Percentiles rank a stretch among this genome's conserved stretches.
Evolutionary conservation across 2,329 filamentous ascomycete species (phyloP).

Genomic region (Beauveria pseudobassiana): DNA sequence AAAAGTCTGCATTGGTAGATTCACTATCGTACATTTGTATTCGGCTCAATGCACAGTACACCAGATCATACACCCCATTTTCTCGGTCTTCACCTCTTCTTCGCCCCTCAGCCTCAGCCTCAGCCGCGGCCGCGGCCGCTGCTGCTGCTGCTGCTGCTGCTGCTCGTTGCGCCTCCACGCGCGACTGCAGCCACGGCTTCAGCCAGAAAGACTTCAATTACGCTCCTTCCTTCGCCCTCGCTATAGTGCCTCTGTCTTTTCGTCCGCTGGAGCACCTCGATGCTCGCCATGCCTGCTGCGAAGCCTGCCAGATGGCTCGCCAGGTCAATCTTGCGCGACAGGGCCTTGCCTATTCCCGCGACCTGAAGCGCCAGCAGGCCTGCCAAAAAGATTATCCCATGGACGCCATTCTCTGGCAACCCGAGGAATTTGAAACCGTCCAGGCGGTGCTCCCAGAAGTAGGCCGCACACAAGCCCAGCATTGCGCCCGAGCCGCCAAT

Average conservation of each 20-base stretch:
- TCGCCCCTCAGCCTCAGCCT: background rate
- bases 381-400: constrained; percentile 47
- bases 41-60: background rate
- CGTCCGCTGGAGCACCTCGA: constrained; percentile 24
- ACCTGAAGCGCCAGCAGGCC: constrained; percentile 43
- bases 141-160: background rate
- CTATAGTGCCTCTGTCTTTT: constrained; percentile 1
- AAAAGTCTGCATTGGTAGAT: too few species aligned
- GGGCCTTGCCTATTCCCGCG: constrained; percentile 36
- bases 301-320: constrained; percentile 48
- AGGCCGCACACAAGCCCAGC: constrained; percentile 53
- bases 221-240: constrained; percentile 13
- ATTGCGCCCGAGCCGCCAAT: constrained; percentile 62
- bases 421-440: constrained; percentile 52
- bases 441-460: constrained; percentile 50
- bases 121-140: background rate
- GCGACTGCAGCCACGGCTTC: background rate
- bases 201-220: constrained; percentile 9
- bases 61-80: background rate
- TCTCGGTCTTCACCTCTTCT: background rate
- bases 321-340: constrained; percentile 38
- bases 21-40: too few species aligned
- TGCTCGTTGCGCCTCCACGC: background rate
- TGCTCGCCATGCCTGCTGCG: constrained; percentile 36
- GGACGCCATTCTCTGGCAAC: constrained; percentile 49